phyloP scores from a whole-genome alignment of 257 asterid species.

The Solanum habrochaites region DNA sequence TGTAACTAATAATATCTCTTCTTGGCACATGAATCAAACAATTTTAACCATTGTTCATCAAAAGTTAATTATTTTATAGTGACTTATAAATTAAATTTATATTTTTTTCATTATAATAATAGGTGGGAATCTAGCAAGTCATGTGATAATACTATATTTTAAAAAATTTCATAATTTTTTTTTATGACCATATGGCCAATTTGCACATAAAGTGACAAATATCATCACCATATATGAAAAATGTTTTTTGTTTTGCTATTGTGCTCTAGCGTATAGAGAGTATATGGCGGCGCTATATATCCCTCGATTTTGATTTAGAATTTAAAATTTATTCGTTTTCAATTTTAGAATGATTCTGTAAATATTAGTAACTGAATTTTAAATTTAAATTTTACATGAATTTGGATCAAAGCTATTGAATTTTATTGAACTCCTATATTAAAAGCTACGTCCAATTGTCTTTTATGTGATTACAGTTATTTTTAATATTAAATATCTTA shows the following conservation, averaged over 20 bases:
- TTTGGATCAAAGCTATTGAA: background rate
- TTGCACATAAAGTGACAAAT: background rate
- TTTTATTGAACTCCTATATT: no score
- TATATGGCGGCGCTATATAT: no score
- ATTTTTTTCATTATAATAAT: background rate
- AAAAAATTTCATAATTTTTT: background rate
- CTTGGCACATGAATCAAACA: background rate
- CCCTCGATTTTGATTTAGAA: rapidly evolving
- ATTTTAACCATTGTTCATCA: background rate
- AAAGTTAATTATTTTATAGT: background rate
- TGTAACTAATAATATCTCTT: background rate
- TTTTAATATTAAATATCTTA: background rate
- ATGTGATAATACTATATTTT: background rate
- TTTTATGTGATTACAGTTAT: background rate
- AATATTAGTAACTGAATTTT: background rate
- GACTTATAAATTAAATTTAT: background rate
- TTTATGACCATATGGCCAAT: background rate
- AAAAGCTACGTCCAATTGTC: background rate
- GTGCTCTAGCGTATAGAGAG: background rate
- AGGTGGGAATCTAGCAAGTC: background rate
- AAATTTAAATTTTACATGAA: background rate
- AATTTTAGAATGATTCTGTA: rapidly evolving
- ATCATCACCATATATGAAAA: background rate
- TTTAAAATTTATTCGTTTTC: background rate
- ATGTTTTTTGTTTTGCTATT: no score